Base-by-base conservation (phyloP, 169 alveolate species). In the Babesia ovata region DNA sequence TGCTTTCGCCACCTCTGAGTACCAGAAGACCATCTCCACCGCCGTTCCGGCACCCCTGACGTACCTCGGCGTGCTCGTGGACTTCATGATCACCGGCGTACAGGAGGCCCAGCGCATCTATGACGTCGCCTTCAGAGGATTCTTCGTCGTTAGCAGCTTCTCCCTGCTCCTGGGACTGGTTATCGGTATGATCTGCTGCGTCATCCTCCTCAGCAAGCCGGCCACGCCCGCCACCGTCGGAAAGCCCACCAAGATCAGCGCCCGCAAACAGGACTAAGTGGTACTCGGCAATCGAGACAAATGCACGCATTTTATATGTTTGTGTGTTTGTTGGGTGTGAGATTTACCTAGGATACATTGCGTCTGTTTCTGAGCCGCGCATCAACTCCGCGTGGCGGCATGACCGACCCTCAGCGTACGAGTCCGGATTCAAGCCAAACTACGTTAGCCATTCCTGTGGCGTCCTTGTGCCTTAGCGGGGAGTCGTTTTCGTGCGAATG, bases 31-130 rank as follows among this genome's bases (percentile, higher is more conserved):
- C 16, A 13, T 70, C 45, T 54, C 45, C 46, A 33, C 26, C 60
- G 84, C 83, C n/a, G 87, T 79, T 0, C 87, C 87, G 16, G 53
- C 62, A 21, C 83, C 81, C 17, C 29, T 69, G 84, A 67, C 83
- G 33, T n/a, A 26, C 60, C 48, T 70, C 39, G 87, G 74, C 17
- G n/a, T 61, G 44, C 46, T 58, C 42, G 53, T 46, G 14, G 81
- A 70, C 76, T 79, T 79, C 52, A 22, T 61, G 21, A 56, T 70
- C 46, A 62, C 81, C 44, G 87, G 87, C 8, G 75, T 70, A 2
- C 70, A 70, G 45, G 87, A 79, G 50, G 82, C 83, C 10, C 75
- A 56, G 14, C 29, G 87, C 21, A 70, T 79, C 50, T 79, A 70
- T 50, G 83, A 79, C 56, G 81, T 73, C 19, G 87, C 87, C 24